Conservation (phyloP, 345 rosid species). For the Rhodamnia rubescens region DNA sequence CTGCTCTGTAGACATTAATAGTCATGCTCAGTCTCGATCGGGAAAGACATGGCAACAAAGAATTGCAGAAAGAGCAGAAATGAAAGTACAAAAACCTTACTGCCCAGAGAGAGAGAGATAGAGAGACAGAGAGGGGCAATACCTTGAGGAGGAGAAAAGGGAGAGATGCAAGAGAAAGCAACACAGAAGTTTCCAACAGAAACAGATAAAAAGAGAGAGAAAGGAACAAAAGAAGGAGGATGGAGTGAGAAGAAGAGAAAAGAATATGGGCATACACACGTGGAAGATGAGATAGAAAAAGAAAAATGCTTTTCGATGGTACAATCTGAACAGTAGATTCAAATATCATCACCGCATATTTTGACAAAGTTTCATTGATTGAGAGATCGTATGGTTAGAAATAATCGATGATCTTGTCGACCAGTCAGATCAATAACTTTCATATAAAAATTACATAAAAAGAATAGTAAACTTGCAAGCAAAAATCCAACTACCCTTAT, state of each 20-base stretch:
- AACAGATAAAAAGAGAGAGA: background rate
- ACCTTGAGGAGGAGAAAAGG: slow-evolving; percentile 28
- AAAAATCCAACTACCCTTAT: background rate
- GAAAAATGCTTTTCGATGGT: too few species aligned
- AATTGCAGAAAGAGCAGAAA: background rate
- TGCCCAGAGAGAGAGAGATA: background rate
- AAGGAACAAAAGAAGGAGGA: background rate
- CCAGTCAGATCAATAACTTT: too few species aligned
- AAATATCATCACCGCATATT: too few species aligned
- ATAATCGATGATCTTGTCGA: too few species aligned
- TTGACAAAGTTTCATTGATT: too few species aligned
- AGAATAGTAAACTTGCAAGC: background rate
- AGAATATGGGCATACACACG: slow-evolving; percentile 6
- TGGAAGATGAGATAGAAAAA: background rate
- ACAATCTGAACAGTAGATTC: too few species aligned
- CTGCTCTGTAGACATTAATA: background rate
- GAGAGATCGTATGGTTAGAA: too few species aligned
- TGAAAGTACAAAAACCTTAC: background rate
- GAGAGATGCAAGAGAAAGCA: slow-evolving; percentile 16
- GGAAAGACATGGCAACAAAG: background rate
- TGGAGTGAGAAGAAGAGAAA: slow-evolving; percentile 25
- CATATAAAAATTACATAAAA: too few species aligned
- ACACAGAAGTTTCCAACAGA: background rate
- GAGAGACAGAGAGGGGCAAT: slow-evolving; percentile 4
- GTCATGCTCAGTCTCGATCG: background rate